Evolutionary conservation across 192 early-diverging fungal genomes (phyloP).

Genomic region (Coemansia sp.): DNA sequence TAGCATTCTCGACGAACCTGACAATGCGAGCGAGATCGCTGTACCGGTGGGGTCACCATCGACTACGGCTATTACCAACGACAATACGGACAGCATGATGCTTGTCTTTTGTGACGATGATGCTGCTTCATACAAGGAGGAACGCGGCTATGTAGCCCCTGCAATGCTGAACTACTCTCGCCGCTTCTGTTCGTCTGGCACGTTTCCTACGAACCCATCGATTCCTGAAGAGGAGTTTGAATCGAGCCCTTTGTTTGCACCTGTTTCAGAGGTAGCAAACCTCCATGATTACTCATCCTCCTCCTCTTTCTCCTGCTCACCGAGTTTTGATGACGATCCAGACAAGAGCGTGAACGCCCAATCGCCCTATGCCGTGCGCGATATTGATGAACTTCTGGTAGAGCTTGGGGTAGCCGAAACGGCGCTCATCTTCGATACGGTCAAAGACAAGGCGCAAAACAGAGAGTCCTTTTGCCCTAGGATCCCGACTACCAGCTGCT

Average conservation of each 20-base stretch:
- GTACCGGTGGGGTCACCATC: background rate
- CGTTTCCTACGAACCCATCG: background rate
- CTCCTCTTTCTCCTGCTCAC: background rate
- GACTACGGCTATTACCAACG: background rate
- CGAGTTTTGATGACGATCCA: background rate
- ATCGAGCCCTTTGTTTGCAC: background rate
- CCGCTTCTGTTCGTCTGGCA: background rate
- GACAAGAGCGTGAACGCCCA: background rate
- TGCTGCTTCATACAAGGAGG: background rate
- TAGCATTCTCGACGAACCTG: slow-evolving; percentile 1
- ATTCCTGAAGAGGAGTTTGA: background rate
- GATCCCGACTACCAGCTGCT: background rate
- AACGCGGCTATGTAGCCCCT: background rate
- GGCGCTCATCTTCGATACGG: slow-evolving; percentile 8
- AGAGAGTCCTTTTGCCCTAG: slow-evolving; percentile 2
- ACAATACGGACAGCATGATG: background rate
- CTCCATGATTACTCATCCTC: no score
- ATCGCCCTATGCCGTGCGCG: slow-evolving; percentile 25
- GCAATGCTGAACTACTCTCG: background rate
- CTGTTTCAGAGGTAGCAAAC: background rate
- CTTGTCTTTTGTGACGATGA: background rate
- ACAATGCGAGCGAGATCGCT: background rate
- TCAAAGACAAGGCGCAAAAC: background rate
- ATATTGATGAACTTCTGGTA: slow-evolving; percentile 39
- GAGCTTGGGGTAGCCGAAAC: slow-evolving; percentile 25